A percentile compares a stretch with the other conserved stretches of the same genome.
phyloP scores from a whole-genome alignment of 805 yeast genomes.

The Kodamaea kakaduensis region DNA sequence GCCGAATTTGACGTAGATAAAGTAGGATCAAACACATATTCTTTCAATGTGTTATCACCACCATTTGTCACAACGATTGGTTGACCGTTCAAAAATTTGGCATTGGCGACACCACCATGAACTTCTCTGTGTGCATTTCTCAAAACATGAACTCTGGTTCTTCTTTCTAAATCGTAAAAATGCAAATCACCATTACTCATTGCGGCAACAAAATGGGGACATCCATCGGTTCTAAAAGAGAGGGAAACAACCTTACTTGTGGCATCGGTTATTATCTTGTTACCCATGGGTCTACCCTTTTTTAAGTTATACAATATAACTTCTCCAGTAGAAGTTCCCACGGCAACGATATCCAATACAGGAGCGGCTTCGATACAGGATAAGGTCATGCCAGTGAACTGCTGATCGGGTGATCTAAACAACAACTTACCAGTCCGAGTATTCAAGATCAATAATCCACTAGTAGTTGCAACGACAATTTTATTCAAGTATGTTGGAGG shows the following conservation, averaged over 20 bases:
- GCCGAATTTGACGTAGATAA: conserved; percentile 59
- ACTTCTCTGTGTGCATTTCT: conserved; percentile 68
- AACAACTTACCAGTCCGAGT: conserved; percentile 72
- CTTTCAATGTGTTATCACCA: conserved; percentile 85
- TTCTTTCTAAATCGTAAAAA: conserved; percentile 76
- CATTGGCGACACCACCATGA: conserved; percentile 74
- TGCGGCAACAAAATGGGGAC: conserved; percentile 77
- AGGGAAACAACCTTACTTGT: conserved; percentile 50
- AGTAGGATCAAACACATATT: conserved; percentile 90
- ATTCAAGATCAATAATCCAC: conserved; percentile 61
- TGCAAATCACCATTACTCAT: conserved; percentile 75
- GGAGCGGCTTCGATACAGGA: conserved; percentile 81
- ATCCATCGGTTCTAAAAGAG: conserved; percentile 89
- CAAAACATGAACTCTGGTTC: conserved; percentile 70
- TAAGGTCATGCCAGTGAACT: conserved; percentile 44
- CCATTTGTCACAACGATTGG: conserved; percentile 87
- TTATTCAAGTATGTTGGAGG: conserved; percentile 92
- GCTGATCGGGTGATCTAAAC: conserved; percentile 46
- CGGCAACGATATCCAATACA: conserved; percentile 75
- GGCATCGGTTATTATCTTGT: conserved; percentile 45
- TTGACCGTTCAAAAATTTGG: conserved; percentile 81
- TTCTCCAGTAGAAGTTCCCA: conserved; percentile 70
- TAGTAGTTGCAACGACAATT: conserved; percentile 73
- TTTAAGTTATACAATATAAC: conserved; percentile 64
- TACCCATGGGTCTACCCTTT: conserved; percentile 50